Evolutionary conservation across 164 flowering plant genomes (phyloP).

Genomic region (Liriodendron chinense): DNA sequence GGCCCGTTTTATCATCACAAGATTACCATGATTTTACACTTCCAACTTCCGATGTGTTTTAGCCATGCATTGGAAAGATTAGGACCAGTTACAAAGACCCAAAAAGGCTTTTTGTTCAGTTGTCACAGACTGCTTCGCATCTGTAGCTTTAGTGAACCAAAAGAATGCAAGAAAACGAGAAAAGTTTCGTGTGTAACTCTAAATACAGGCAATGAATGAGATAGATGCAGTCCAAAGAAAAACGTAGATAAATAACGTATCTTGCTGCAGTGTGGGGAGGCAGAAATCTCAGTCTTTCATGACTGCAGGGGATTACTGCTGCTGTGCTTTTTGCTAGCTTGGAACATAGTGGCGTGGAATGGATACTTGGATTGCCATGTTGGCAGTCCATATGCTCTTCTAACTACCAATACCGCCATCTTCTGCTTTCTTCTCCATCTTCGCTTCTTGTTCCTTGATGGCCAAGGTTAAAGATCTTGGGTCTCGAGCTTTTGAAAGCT

Average conservation of each 20-base stretch:
- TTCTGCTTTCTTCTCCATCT: slow-evolving; percentile 41
- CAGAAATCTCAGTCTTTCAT: background rate
- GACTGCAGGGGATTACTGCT: background rate
- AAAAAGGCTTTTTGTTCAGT: no score
- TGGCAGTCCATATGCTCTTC: slow-evolving; percentile 10
- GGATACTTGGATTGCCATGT: background rate
- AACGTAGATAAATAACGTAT: background rate
- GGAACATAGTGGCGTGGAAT: slow-evolving; percentile 1
- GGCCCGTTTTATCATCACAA: no score
- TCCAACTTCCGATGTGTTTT: no score
- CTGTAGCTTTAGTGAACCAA: no score
- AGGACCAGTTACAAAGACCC: no score
- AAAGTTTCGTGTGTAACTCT: no score
- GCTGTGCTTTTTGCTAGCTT: background rate
- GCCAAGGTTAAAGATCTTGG: slow-evolving; percentile 47
- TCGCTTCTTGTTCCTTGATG: slow-evolving; percentile 57
- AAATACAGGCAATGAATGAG: no score
- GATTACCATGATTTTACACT: no score
- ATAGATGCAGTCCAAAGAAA: background rate
- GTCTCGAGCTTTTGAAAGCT: slow-evolving; percentile 37
- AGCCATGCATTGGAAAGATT: no score
- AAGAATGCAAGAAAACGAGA: no score
- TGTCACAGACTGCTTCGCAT: no score
- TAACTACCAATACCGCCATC: slow-evolving; percentile 1
- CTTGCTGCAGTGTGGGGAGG: background rate